Percentiles rank a stretch among this genome's conserved stretches.
phyloP scores from a whole-genome alignment of 805 yeast species.

The Nakazawaea wyomingensis region DNA sequence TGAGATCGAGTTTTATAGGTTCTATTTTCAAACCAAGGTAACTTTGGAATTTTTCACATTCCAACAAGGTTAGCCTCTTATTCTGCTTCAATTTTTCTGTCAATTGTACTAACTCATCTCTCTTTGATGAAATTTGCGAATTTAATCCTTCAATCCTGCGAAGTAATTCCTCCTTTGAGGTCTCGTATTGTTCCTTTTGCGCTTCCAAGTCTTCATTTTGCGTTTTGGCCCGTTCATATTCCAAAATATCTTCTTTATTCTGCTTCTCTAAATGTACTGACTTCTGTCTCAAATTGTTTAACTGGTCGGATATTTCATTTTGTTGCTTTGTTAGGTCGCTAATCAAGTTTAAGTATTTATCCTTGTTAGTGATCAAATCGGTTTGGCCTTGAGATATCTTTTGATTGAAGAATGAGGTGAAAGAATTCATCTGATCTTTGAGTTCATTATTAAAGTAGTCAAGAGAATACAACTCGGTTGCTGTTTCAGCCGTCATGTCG shows the following conservation, averaged over 20 bases:
- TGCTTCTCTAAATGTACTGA: background rate
- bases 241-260: background rate
- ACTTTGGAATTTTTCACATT: conserved; percentile 37
- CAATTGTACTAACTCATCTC: background rate
- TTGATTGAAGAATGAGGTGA: background rate
- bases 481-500: background rate
- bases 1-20: conserved; percentile 28
- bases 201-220: conserved; percentile 3
- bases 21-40: conserved; percentile 44
- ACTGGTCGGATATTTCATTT: background rate
- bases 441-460: conserved; percentile 11
- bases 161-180: background rate
- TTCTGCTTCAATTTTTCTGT: background rate
- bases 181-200: conserved; percentile 4
- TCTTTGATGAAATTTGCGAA: background rate
- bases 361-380: conserved; percentile 4
- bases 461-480: conserved; percentile 3
- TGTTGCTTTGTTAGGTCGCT: conserved; percentile 5
- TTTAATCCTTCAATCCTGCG: background rate
- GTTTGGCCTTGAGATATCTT: background rate
- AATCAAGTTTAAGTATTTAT: background rate
- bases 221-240: conserved; percentile 1
- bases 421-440: conserved; percentile 5
- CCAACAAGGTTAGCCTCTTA: conserved; percentile 30
- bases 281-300: conserved; percentile 1